Evolutionary conservation across 352 stramenopile genomes (phyloP).

Genomic region (Globisporangium cylindrosporum): DNA sequence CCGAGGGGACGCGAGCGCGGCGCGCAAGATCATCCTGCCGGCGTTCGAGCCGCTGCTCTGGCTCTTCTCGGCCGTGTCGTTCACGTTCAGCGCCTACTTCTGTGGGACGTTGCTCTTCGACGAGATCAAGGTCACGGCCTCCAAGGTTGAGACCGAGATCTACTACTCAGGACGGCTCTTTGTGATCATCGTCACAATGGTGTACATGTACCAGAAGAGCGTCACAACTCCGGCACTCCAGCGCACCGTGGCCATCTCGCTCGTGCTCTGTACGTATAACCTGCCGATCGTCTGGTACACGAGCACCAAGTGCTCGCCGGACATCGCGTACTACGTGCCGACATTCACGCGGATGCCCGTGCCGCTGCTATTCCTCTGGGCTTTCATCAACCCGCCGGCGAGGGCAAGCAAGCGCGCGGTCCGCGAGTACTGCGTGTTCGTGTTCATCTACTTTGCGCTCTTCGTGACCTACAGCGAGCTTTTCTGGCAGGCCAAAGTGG

Average conservation of each 20-base stretch:
- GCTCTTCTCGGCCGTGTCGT: slow-evolving; percentile 33
- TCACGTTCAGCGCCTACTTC: slow-evolving; percentile 33
- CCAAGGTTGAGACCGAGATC: slow-evolving; percentile 31
- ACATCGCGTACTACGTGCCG: slow-evolving; percentile 32
- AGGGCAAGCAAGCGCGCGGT: slow-evolving; percentile 47
- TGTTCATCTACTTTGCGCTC: slow-evolving; percentile 39
- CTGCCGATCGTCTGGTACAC: slow-evolving; percentile 50
- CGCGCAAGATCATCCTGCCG: slow-evolving; percentile 61
- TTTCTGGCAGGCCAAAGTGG: slow-evolving; percentile 20
- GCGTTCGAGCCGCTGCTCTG: slow-evolving; percentile 71
- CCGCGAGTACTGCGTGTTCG: slow-evolving; percentile 59
- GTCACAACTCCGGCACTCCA: slow-evolving; percentile 49
- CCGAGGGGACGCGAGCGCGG: slow-evolving; percentile 44
- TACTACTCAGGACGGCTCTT: slow-evolving; percentile 62
- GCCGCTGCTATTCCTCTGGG: slow-evolving; percentile 40
- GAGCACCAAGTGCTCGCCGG: slow-evolving; percentile 1
- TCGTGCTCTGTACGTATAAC: slow-evolving; percentile 52
- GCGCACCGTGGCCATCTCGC: slow-evolving; percentile 35
- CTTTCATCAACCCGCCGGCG: slow-evolving; percentile 37
- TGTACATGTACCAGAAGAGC: slow-evolving; percentile 52
- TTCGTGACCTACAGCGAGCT: slow-evolving; percentile 41
- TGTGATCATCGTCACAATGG: slow-evolving; percentile 53
- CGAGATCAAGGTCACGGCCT: slow-evolving; percentile 8
- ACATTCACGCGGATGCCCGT: slow-evolving; percentile 35
- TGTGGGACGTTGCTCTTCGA: slow-evolving; percentile 17